Evolutionary conservation across 2,329 filamentous ascomycete genomes (phyloP).

Genomic region (Phialophora macrospora): DNA sequence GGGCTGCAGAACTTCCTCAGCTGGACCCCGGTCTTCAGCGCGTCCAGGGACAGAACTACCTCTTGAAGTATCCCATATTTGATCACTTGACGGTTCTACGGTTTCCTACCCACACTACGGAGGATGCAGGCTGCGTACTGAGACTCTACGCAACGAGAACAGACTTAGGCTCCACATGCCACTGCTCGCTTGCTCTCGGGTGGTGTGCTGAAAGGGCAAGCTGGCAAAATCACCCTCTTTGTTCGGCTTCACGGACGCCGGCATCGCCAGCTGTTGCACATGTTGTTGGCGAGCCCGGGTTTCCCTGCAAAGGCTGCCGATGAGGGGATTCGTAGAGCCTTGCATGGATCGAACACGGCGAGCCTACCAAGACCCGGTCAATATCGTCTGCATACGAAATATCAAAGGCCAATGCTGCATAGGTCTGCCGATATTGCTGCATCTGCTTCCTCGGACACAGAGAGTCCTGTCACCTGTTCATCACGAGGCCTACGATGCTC

Average conservation of each 20-base stretch:
- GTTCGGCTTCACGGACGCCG: not conserved
- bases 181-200: not conserved
- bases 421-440: not conserved
- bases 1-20: not conserved
- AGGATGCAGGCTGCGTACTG: not conserved
- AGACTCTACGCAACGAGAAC: not conserved
- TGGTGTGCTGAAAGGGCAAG: not conserved
- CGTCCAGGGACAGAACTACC: conserved; percentile 3
- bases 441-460: not conserved
- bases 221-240: not conserved
- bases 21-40: conserved; percentile 5
- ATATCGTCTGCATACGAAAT: not conserved
- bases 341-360: not conserved
- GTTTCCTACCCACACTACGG: not conserved
- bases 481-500: not conserved
- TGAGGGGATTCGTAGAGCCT: not conserved
- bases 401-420: not conserved
- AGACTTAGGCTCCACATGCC: not conserved
- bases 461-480: too few relatives aligned
- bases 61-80: not conserved
- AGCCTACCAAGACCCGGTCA: not conserved
- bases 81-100: not conserved
- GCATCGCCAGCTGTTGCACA: not conserved
- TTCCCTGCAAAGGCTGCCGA: not conserved
- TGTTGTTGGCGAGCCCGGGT: not conserved